Base-by-base conservation (phyloP, 2,329 filamentous ascomycete genomes). In the Sporothrix pseudoabietina region DNA sequence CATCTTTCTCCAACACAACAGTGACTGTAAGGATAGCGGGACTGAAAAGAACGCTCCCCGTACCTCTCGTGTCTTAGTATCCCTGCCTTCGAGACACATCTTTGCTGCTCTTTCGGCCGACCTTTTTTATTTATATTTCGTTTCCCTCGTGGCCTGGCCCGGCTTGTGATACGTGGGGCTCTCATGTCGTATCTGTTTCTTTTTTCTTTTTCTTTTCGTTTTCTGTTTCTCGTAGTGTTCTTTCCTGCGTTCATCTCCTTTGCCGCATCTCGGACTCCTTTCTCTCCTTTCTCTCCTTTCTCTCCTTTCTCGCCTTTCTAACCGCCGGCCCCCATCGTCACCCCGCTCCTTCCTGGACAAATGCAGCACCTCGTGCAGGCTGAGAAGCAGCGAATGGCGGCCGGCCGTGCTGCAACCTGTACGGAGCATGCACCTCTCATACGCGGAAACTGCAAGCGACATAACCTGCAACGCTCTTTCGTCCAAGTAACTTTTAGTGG, bases 361-460 rank as follows among this genome's bases (percentile, higher is more conserved):
- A 22, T 16, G 22, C 39, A 66, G 61, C 3, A 65, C 7, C 9
- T 41, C 39, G 35, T 44, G 59, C 55, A 59, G 55, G n/a, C 44
- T 52, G 65, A 44, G 65, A 47, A 66, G 14, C 63, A 32, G 44
- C 44, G 63, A 66, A 47, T 49, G 63, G 59, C 14, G 4, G 39
- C 19, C 35, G n/a, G 59, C 26, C 10, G 35, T 14, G 59, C 59
- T 44, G 59, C 59, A 44, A 44, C 35, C 35, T 65, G 59, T 44
- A 10, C 57, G 32, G 32, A 39, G 30, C 8, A 30, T 47, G 61
- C 61, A 47, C 10, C 10, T 9, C 5, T 26, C 22, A 47, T 30
- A 47, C 12, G 39, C 39, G 22, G 61, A 65, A 65, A 39, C 35
- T 22, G 61, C 61, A n/a, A 65, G 30, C 61, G 39, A 12, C 61